phyloP scores from a whole-genome alignment of 2,329 filamentous ascomycete genomes.

The Ophiosphaerella narmari region DNA sequence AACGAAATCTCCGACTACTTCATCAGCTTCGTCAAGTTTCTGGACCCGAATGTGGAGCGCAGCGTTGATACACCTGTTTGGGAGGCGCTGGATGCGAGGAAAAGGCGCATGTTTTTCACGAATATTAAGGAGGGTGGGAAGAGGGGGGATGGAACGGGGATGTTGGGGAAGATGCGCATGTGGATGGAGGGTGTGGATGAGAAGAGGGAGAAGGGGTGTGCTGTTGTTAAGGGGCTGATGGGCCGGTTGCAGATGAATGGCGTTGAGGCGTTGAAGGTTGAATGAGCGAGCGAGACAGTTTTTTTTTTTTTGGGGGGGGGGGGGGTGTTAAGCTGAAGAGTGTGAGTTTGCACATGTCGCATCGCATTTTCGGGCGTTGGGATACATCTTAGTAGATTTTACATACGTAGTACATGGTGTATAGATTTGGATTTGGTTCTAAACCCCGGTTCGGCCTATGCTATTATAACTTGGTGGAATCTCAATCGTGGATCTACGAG shows the following conservation, averaged over 20 bases:
- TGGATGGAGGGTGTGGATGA: slow-evolving; percentile 26
- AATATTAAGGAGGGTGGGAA: slow-evolving; percentile 34
- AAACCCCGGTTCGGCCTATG: no score
- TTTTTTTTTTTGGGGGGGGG: no score
- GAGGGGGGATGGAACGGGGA: slow-evolving; percentile 24
- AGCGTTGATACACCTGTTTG: slow-evolving; percentile 21
- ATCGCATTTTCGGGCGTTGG: not conserved
- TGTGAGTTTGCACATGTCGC: not conserved
- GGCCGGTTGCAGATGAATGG: slow-evolving; percentile 33
- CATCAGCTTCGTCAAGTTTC: slow-evolving; percentile 38
- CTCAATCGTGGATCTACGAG: no score
- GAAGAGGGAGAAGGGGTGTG: slow-evolving; percentile 24
- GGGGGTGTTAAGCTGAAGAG: not conserved
- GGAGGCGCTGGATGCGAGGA: slow-evolving; percentile 26
- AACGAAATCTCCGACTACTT: slow-evolving; percentile 40
- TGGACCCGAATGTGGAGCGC: slow-evolving; percentile 36
- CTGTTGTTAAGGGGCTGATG: slow-evolving; percentile 24
- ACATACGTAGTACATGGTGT: no score
- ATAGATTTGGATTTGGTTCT: no score
- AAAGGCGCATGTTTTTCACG: slow-evolving; percentile 34
- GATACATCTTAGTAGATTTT: not conserved
- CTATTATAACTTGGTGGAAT: no score
- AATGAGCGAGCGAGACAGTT: not conserved
- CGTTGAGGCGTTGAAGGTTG: slow-evolving; percentile 21
- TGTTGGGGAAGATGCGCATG: slow-evolving; percentile 27